Evolutionary conservation across 768 basidiomycete genomes (phyloP).

Genomic region (Pleurotus djamor): DNA sequence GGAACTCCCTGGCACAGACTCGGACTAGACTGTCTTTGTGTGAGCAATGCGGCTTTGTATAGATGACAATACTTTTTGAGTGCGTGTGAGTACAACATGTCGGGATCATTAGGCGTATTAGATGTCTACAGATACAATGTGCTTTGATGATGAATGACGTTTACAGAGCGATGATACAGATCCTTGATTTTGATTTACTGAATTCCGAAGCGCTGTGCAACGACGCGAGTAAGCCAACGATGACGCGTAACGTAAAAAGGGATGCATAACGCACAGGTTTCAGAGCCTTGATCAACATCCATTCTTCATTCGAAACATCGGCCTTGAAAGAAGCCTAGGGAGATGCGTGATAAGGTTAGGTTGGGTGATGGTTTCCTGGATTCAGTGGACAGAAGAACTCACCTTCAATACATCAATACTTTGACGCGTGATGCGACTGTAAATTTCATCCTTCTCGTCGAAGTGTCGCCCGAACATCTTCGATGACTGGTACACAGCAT

Average conservation of each 20-base stretch:
- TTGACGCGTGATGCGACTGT: slow-evolving; percentile 87
- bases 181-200: background rate
- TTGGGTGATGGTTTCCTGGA: background rate
- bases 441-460: slow-evolving; percentile 91
- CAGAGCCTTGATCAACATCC: slow-evolving; percentile 86
- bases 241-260: background rate
- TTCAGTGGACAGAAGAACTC: slow-evolving; percentile 5
- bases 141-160: background rate
- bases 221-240: no score
- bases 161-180: no score
- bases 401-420: slow-evolving; percentile 97
- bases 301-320: slow-evolving; percentile 89
- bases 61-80: background rate
- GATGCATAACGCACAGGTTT: slow-evolving; percentile 60
- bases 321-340: slow-evolving; percentile 78
- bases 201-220: slow-evolving; percentile 2
- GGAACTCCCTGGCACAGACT: no score
- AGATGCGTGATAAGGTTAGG: background rate
- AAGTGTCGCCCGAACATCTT: slow-evolving; percentile 97
- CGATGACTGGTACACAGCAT: slow-evolving; percentile 92
- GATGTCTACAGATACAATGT: slow-evolving; percentile 5
- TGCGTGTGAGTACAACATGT: background rate
- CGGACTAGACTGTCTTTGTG: background rate
- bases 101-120: background rate
- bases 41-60: background rate